phyloP scores from a whole-genome alignment of 164 flowering plant genomes.

The Macadamia tetraphylla region DNA sequence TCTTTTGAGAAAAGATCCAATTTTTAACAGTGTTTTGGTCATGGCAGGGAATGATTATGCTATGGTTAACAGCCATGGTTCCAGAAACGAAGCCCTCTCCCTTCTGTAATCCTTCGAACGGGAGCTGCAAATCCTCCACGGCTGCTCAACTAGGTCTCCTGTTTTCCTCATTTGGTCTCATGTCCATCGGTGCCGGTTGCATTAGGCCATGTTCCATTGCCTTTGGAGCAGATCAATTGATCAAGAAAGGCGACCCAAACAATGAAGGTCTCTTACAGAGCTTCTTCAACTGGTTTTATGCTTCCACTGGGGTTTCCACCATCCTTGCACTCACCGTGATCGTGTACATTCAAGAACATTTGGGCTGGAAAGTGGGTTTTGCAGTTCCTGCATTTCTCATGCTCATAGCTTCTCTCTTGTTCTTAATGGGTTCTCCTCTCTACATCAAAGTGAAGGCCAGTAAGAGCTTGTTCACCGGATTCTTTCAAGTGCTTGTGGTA shows the following conservation, averaged over 20 bases:
- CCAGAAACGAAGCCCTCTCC: slow-evolving; percentile 39
- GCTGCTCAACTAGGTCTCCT: slow-evolving; percentile 35
- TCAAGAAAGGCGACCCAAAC: slow-evolving; percentile 32
- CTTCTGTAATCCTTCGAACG: slow-evolving; percentile 15
- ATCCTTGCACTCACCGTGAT: slow-evolving; percentile 48
- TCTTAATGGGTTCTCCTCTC: slow-evolving; percentile 40
- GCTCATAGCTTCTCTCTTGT: slow-evolving; percentile 38
- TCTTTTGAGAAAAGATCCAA: too few species aligned
- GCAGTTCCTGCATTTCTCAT: slow-evolving; percentile 57
- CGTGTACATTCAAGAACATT: slow-evolving; percentile 61
- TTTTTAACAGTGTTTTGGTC: too few species aligned
- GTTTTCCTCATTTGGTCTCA: slow-evolving; percentile 36
- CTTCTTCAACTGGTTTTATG: slow-evolving; percentile 69
- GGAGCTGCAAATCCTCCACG: slow-evolving; percentile 34
- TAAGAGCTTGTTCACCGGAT: slow-evolving; percentile 43
- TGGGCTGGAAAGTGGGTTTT: slow-evolving; percentile 69
- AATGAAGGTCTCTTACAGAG: slow-evolving; percentile 43
- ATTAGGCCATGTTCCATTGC: slow-evolving; percentile 62
- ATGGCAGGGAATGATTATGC: slow-evolving; percentile 48
- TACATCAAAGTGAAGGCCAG: slow-evolving; percentile 38
- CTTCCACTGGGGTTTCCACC: slow-evolving; percentile 35
- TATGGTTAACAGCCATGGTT: slow-evolving; percentile 65
- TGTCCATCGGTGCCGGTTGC: slow-evolving; percentile 71
- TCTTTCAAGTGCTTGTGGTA: slow-evolving; percentile 47
- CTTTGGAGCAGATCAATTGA: slow-evolving; percentile 75